Conservation (phyloP, 2,329 filamentous ascomycete species). For the Apiospora malaysiana region DNA sequence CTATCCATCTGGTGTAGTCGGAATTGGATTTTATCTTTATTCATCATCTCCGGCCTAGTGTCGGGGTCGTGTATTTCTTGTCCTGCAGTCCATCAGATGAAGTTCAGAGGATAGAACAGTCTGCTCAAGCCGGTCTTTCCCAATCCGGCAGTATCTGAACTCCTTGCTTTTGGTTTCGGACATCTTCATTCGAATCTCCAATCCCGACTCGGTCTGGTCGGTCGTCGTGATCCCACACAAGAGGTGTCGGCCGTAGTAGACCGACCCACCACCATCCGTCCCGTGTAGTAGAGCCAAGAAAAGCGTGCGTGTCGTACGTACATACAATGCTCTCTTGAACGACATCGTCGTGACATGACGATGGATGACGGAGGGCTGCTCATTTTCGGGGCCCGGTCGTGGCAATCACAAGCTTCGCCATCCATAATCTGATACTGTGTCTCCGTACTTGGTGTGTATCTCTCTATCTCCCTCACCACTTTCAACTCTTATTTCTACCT, state of each 20-base stretch:
- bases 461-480: not conserved
- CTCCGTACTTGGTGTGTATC: not conserved
- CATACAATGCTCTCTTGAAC: not conserved
- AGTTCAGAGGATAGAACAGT: not conserved
- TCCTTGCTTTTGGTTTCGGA: not conserved
- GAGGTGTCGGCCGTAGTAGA: not conserved
- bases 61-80: not conserved
- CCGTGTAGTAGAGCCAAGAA: not conserved
- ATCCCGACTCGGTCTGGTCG: not conserved
- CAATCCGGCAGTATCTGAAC: not conserved
- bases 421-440: not conserved
- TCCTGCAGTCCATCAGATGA: not conserved
- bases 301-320: not conserved
- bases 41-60: not conserved
- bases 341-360: not conserved
- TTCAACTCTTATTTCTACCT: not conserved
- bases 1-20: not conserved
- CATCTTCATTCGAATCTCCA: not conserved
- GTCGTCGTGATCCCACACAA: not conserved
- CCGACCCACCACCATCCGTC: not conserved
- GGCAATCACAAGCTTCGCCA: slow-evolving; percentile 9
- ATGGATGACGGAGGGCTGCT: not conserved
- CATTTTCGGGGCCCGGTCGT: not conserved
- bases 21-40: not conserved
- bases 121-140: not conserved